These are phyloP conservation scores for Sporothrix pallida DNA, from an alignment of 2,329 filamentous ascomycete genomes.

Conservation along the genomic window DNA sequence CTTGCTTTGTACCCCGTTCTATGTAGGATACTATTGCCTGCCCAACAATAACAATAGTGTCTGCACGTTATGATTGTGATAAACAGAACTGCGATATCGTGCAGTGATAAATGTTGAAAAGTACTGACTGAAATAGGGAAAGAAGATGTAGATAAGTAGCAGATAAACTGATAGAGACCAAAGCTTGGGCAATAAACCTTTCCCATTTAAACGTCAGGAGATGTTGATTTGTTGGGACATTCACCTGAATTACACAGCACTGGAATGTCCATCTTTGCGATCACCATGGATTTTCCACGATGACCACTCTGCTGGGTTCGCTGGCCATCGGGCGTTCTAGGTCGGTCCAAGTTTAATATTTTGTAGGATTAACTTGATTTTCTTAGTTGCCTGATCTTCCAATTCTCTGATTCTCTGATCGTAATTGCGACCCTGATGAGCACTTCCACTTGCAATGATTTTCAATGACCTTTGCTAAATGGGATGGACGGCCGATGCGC, in stretches of 20 bases:
- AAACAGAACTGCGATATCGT: not conserved
- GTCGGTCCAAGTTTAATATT: not conserved
- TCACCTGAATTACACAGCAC: no score
- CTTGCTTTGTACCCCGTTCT: no score
- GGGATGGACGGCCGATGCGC: not conserved
- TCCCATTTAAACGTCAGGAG: no score
- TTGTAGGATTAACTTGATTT: not conserved
- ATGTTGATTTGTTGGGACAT: no score
- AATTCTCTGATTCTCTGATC: not conserved
- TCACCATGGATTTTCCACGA: not conserved
- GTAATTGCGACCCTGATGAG: not conserved
- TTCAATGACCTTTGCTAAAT: not conserved
- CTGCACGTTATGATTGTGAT: conserved; percentile 3
- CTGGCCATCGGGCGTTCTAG: not conserved
- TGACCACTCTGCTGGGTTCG: not conserved
- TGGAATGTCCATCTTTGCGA: not conserved
- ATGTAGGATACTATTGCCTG: no score
- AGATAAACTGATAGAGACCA: not conserved
- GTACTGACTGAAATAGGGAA: no score
- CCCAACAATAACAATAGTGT: not conserved
- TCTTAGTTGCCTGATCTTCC: not conserved
- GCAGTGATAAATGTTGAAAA: not conserved
- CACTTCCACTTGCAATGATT: not conserved
- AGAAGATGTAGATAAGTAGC: not conserved
- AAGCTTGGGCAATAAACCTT: no score